Base-by-base conservation (phyloP, 176 grass and related monocot genomes). In the Triticum monococcum region DNA sequence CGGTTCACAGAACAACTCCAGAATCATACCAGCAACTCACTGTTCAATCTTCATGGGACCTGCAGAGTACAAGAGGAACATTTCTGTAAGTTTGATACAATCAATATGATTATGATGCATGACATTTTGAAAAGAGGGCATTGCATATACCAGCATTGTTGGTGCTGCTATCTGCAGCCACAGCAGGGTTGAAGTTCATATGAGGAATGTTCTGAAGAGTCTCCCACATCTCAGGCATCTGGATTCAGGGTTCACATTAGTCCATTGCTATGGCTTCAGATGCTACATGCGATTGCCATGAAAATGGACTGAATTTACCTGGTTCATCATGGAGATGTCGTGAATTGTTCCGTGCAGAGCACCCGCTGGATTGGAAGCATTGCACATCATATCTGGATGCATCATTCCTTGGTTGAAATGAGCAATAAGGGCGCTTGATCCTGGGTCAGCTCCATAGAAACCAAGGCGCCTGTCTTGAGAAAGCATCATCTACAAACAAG, bases 211-310 rank as follows among this genome's bases (percentile, higher is more conserved):
- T 96, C 59, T 92, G 92, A 77, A 94, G 86, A 75, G 89, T 86
- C 57, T 92, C 77, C 95, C 95, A 97, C 81, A 92, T 78, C 12
- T 78, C 75, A 83, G 88, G 81, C 64, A 97, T 94, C 95, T 95
- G 80, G 45, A 72, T 82, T 81, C 82, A 88, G 78, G 20, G 84
- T 75, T 80, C 28, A 82, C 12, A 20, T 52, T 30, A 89, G 69
- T 81, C 36, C 31, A 69, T 92, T 60, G 25, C 18, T 67, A 72
- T 35, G 5, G 33, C 10, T 82, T 88, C 33, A 68, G 12, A 32
- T 45, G 12, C 32, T 67, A 77, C 35, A 69, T 66, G 41, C 48
- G 25, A 79, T 28, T 66, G 2, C 5, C 2, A 43, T 77, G 11
- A 64, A 88, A 71, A 81, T 87, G 81, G 37, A 77, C 79, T 75